These are phyloP conservation scores for Fennellomyces sp. DNA, from an alignment of 371 early-diverging fungal species.

Conservation along the genomic window DNA sequence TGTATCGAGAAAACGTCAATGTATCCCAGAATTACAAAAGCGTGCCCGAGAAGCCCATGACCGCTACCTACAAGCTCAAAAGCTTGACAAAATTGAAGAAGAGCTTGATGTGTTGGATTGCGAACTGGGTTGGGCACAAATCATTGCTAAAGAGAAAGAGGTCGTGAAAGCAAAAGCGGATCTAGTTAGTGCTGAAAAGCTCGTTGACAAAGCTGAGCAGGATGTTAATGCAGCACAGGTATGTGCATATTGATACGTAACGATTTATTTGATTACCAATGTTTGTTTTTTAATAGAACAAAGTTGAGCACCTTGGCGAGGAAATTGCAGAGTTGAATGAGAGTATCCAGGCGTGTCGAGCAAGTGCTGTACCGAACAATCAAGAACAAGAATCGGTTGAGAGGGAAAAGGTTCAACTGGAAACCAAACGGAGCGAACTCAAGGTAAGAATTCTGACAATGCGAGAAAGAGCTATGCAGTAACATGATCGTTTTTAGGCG, in stretches of 20 bases:
- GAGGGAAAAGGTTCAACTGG: neutral
- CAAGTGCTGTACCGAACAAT: neutral
- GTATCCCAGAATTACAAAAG: slow-evolving; percentile 63
- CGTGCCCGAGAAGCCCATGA: slow-evolving; percentile 64
- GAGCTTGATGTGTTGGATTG: slow-evolving; percentile 63
- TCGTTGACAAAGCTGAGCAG: neutral
- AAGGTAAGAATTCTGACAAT: too few species aligned
- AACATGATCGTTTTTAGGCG: too few species aligned
- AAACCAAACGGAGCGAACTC: neutral
- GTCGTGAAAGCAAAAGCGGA: slow-evolving; percentile 28
- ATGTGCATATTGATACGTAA: neutral
- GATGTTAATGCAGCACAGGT: slow-evolving; percentile 1
- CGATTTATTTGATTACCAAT: neutral
- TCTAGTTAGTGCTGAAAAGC: slow-evolving; percentile 9
- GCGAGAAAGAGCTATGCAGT: too few species aligned
- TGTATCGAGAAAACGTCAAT: slow-evolving; percentile 57
- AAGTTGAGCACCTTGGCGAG: slow-evolving; percentile 41
- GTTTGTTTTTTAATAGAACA: slow-evolving; percentile 11
- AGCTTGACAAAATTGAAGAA: slow-evolving; percentile 58
- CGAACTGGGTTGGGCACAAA: slow-evolving; percentile 80
- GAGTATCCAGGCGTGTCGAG: slow-evolving; percentile 2
- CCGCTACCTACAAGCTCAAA: slow-evolving; percentile 65
- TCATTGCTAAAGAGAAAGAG: slow-evolving; percentile 47
- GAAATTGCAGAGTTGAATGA: slow-evolving; percentile 36
- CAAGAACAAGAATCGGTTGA: neutral